Evolutionary conservation across 202 grass and related monocot genomes (phyloP).

Genomic region (Panicum virgatum): DNA sequence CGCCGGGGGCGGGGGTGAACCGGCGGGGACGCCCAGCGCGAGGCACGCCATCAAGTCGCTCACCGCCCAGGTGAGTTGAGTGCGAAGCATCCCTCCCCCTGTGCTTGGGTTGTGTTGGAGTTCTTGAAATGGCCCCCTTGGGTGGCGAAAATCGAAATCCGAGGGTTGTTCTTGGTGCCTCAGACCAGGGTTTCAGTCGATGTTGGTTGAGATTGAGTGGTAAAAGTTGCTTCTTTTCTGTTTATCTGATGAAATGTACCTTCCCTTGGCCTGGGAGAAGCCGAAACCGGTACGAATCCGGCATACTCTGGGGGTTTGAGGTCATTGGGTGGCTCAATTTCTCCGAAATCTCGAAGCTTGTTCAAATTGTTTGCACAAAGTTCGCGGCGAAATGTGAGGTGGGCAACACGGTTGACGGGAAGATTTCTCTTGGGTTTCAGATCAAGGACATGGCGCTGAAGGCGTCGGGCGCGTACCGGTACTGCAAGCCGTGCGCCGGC

Average conservation of each 20-base stretch:
- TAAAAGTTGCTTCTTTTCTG: background rate
- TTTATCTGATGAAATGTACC: conserved; percentile 11
- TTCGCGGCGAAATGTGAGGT: background rate
- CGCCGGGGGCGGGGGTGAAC: conserved; percentile 7
- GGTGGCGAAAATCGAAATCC: background rate
- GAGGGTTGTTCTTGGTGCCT: background rate
- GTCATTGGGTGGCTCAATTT: conserved; percentile 17
- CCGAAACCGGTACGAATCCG: background rate
- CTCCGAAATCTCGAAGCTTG: background rate
- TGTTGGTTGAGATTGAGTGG: background rate
- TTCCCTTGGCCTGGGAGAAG: conserved; percentile 16
- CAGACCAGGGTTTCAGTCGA: background rate
- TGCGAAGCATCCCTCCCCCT: background rate
- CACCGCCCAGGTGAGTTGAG: conserved; percentile 59
- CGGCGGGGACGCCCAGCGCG: conserved; percentile 54
- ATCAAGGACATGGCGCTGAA: conserved; percentile 79
- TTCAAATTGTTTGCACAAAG: conserved; percentile 4
- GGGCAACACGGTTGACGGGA: background rate
- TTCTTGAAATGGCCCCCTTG: conserved; percentile 11
- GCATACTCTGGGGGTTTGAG: background rate
- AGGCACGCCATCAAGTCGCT: conserved; percentile 67
- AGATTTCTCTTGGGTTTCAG: conserved; percentile 50
- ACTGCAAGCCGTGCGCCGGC: conserved; percentile 76
- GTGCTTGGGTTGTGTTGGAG: background rate
- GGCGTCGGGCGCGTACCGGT: conserved; percentile 70